phyloP scores from a whole-genome alignment of 1,284 basidiomycete genomes.

The Pseudozyma pruni region DNA sequence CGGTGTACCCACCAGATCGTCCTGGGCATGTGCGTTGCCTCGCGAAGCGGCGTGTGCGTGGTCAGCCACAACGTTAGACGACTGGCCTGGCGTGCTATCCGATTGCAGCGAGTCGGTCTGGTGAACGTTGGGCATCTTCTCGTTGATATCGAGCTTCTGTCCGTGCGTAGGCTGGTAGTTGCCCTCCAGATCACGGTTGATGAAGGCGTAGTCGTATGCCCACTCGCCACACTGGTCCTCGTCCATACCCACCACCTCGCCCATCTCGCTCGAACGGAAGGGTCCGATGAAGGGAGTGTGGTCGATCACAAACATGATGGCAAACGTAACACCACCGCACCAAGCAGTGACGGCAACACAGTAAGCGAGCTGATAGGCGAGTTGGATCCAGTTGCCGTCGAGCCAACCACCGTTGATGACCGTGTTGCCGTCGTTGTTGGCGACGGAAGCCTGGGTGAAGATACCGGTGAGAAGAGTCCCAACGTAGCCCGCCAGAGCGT shows the following conservation, averaged over 20 bases:
- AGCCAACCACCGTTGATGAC: slow-evolving; percentile 78
- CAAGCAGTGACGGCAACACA: slow-evolving; percentile 75
- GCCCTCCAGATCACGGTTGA: slow-evolving; percentile 61
- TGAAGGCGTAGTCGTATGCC: slow-evolving; percentile 61
- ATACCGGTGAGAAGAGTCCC: slow-evolving; percentile 70
- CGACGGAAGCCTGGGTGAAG: slow-evolving; percentile 83
- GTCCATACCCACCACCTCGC: slow-evolving; percentile 87
- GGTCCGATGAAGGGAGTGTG: slow-evolving; percentile 78
- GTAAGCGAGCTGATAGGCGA: slow-evolving; percentile 86
- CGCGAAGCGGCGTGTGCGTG: not conserved
- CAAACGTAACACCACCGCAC: slow-evolving; percentile 72
- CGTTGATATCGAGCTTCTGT: slow-evolving; percentile 50
- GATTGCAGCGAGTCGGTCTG: slow-evolving; percentile 23
- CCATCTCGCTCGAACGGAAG: slow-evolving; percentile 79
- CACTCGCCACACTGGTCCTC: slow-evolving; percentile 74
- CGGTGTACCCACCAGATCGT: no score
- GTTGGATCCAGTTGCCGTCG: slow-evolving; percentile 76
- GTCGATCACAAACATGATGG: slow-evolving; percentile 76
- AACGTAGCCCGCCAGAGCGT: slow-evolving; percentile 61
- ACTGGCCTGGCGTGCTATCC: slow-evolving; percentile 13
- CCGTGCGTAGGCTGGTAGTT: slow-evolving; percentile 56
- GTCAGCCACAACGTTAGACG: slow-evolving; percentile 2
- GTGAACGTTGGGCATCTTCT: slow-evolving; percentile 37
- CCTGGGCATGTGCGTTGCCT: not conserved
- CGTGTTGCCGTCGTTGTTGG: slow-evolving; percentile 75